Percentiles rank a stretch among this genome's conserved stretches.
phyloP scores from a whole-genome alignment of 1,139 yeast species.

The Pichia sp. region DNA sequence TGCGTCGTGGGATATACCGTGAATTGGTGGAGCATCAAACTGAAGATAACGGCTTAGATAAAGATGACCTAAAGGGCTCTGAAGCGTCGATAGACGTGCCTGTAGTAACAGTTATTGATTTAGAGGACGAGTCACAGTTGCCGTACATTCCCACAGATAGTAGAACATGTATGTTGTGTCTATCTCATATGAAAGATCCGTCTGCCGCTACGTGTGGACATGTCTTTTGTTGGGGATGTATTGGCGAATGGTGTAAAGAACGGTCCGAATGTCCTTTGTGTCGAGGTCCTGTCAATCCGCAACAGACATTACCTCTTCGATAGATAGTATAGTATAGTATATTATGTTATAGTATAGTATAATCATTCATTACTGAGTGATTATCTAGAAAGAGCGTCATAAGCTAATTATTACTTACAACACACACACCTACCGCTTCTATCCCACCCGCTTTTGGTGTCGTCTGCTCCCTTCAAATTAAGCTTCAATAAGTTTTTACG shows the following conservation, averaged over 20 bases:
- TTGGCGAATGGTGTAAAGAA: slow-evolving; percentile 83
- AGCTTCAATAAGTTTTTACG: too few species aligned
- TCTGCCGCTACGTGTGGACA: slow-evolving; percentile 90
- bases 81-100: not conserved
- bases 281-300: slow-evolving; percentile 37
- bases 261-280: slow-evolving; percentile 88
- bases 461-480: too few species aligned
- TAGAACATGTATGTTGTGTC: slow-evolving; percentile 75
- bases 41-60: not conserved
- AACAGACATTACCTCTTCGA: not conserved
- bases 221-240: slow-evolving; percentile 86
- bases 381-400: too few species aligned
- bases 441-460: too few species aligned
- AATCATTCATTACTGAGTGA: too few species aligned
- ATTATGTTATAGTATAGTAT: too few species aligned
- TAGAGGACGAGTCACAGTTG: slow-evolving; percentile 47
- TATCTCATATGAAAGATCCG: slow-evolving; percentile 74
- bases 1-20: not conserved
- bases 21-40: slow-evolving; percentile 1
- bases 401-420: too few species aligned
- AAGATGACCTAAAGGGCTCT: not conserved
- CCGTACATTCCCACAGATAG: slow-evolving; percentile 67
- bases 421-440: too few species aligned
- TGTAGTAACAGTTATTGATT: slow-evolving; percentile 30
- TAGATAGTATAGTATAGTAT: not conserved